phyloP scores from a whole-genome alignment of 257 asterid species.

The Lycium barbarum region DNA sequence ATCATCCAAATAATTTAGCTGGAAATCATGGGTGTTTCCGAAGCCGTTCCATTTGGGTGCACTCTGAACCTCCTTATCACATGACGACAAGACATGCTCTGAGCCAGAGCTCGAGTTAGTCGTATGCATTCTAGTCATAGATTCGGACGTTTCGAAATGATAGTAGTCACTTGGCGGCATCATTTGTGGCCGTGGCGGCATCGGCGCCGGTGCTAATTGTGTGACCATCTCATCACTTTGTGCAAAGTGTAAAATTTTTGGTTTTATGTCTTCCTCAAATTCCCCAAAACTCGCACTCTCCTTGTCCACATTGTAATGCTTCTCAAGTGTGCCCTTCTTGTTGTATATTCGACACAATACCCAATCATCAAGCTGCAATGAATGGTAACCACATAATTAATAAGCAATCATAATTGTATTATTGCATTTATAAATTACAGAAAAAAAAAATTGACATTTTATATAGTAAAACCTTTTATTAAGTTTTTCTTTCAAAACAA shows the following conservation, averaged over 20 bases:
- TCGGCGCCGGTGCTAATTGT: constrained; percentile 29
- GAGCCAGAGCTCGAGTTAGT: constrained; percentile 62
- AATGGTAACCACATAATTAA: neutral
- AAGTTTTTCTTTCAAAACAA: too few species aligned
- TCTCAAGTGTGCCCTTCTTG: constrained; percentile 70
- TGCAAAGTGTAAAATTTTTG: constrained; percentile 29
- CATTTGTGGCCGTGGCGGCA: constrained; percentile 34
- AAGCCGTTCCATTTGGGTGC: constrained; percentile 52
- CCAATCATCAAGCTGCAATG: constrained; percentile 75
- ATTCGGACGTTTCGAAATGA: constrained; percentile 50
- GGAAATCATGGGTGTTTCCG: constrained; percentile 49
- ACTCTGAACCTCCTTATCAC: constrained; percentile 62
- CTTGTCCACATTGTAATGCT: constrained; percentile 39
- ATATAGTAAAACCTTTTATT: neutral
- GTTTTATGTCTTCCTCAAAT: constrained; percentile 52
- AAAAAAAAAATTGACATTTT: neutral
- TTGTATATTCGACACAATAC: constrained; percentile 76
- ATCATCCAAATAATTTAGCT: constrained; percentile 51
- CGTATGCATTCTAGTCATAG: constrained; percentile 47
- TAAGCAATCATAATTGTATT: neutral
- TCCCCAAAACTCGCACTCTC: constrained; percentile 37
- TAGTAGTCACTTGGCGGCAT: constrained; percentile 34
- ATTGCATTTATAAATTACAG: neutral
- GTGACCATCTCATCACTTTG: constrained; percentile 24
- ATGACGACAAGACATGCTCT: constrained; percentile 51